phyloP scores from a whole-genome alignment of 331 rosid genomes.

The Rosa hybrid region DNA sequence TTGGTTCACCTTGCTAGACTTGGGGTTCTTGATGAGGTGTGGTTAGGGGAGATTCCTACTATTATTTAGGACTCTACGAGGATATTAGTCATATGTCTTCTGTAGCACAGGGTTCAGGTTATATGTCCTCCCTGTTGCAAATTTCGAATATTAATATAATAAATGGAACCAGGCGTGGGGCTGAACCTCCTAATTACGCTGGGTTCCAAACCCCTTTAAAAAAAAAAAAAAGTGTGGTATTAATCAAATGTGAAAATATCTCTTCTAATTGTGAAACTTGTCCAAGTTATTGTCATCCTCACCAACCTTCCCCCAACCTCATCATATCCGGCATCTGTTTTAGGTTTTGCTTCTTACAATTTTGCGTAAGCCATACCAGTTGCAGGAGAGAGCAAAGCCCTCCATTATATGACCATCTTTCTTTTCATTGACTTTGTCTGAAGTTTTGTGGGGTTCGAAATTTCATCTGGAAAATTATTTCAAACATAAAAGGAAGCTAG shows the following conservation, averaged over 20 bases:
- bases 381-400: background rate
- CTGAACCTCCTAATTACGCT: no score
- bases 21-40: no score
- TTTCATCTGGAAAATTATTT: conserved; percentile 9
- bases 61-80: no score
- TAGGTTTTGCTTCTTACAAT: background rate
- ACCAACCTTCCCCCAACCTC: conserved; percentile 35
- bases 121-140: no score
- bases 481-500: conserved; percentile 15
- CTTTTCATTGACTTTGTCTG: conserved; percentile 51
- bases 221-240: conserved; percentile 4
- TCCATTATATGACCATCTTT: conserved; percentile 34
- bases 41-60: no score
- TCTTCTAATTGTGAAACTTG: conserved; percentile 22
- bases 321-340: background rate
- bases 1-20: no score
- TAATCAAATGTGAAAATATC: conserved; percentile 18
- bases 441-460: conserved; percentile 31
- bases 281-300: conserved; percentile 35
- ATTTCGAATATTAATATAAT: no score
- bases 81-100: no score
- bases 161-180: no score
- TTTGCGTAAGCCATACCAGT: background rate
- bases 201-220: no score
- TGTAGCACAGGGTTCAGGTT: no score